A percentile compares a stretch with the other conserved stretches of the same genome.
Evolutionary conservation across 345 rosid species (phyloP).

Genomic region (Clausena lansium): DNA sequence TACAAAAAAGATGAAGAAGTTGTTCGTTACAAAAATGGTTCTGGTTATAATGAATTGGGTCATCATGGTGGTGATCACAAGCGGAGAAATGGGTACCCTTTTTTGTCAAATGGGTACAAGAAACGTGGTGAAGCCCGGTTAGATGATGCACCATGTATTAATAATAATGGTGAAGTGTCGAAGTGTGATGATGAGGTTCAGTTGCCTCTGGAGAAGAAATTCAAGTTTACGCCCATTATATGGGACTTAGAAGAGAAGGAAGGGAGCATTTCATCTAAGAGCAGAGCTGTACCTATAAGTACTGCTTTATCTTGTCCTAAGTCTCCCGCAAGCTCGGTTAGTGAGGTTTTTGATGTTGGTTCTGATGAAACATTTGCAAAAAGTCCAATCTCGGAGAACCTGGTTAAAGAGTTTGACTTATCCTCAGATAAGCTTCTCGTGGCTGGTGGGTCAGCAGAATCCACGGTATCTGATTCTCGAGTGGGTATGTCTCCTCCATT

Average conservation of each 20-base stretch:
- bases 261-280: slow-evolving; percentile 28
- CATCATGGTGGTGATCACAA: slow-evolving; percentile 2
- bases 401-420: slow-evolving; percentile 17
- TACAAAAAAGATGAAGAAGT: slow-evolving; percentile 25
- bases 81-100: slow-evolving; percentile 1
- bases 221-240: slow-evolving; percentile 58
- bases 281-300: slow-evolving; percentile 14
- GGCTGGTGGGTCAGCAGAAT: not conserved
- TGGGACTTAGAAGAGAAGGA: slow-evolving; percentile 47
- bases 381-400: slow-evolving; percentile 8
- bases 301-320: slow-evolving; percentile 12
- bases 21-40: slow-evolving; percentile 27
- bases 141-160: slow-evolving; percentile 11
- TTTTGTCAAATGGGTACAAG: not conserved
- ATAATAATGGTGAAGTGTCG: slow-evolving; percentile 22
- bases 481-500: slow-evolving; percentile 13
- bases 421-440: slow-evolving; percentile 15
- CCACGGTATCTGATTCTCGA: slow-evolving; percentile 3
- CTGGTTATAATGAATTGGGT: slow-evolving; percentile 17
- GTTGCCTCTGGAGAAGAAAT: slow-evolving; percentile 47
- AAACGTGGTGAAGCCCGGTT: slow-evolving; percentile 22
- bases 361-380: slow-evolving; percentile 21
- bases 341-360: slow-evolving; percentile 9
- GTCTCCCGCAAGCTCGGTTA: slow-evolving; percentile 14
- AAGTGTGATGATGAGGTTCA: slow-evolving; percentile 25